Base-by-base conservation (phyloP, 768 basidiomycete genomes). In the Auricularia sp. region DNA sequence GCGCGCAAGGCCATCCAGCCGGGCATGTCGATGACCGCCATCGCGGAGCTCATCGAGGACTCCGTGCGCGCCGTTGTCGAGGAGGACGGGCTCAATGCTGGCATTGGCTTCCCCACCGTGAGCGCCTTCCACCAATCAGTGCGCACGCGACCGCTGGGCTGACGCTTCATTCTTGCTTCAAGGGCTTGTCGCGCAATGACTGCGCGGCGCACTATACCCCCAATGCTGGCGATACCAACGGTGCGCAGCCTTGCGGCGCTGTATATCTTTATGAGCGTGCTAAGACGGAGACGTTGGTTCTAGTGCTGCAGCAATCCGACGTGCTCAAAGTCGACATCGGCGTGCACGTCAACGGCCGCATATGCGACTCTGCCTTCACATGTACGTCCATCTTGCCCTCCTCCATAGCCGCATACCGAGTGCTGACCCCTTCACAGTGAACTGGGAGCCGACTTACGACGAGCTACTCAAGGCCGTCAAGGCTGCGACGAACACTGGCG, bases 261-360 rank as follows among this genome's bases (percentile, higher is more conserved):
- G 35, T n/a, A 34, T 51, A 53, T 53, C 14, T 3, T 14, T 42
- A 21, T 11, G 42, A 23, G 56, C 43, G 59, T 33, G 39, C 21
- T 42, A 42, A 36, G 67, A 64, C 60, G 29, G 29, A n/a, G 16
- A 53, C 39, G 44, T 63, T 53, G 10, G 18, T 18, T 35, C 72
- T 29, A 95, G 95, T 94, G 33, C 77, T 98, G 39, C 81, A 88
- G 72, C 77, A 83, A 64, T 85, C 87, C 43, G 96, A 98, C 71
- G 89, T 98, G 18, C 79, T 99, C 67, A 98, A 99, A 77, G 93
- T 99, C 60, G 97, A 99, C 72, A 84, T 99, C 70, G 97, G 97
- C 61, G 94, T 98, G 3, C 97, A 99, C 68, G 94, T 98, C 42
- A 90, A 90, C 70, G 97, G 96, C n/a, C 82, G 92, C 62, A 99